Base-by-base conservation (phyloP, 805 yeast species). In the Teunomyces tritomae region DNA sequence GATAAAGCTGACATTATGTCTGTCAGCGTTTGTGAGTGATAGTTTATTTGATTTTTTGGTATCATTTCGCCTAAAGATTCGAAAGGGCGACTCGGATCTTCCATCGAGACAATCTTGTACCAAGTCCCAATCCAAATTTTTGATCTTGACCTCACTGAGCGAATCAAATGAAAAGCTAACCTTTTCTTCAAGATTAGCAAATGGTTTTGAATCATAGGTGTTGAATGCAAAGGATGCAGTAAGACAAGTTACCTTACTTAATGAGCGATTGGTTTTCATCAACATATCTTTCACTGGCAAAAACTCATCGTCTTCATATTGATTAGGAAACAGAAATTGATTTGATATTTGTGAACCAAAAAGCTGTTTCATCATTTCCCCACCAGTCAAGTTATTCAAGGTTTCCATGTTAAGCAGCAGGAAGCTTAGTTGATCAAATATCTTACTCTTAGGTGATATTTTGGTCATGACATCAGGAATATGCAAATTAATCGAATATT, bases 381-480 rank as follows among this genome's bases (percentile, higher is more conserved):
- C 44, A 43, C 53, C 47, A 8, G 49, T 26, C 9, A 56, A 40
- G 6, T 49, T 49, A 11, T 36, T 17, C 8, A 55, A 28, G 3
- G 55, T 43, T 32, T 45, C 37, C 56, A 54, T 30, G 39, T 27
- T 16, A 44, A 26, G 16, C 39, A 55, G 36, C 17, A 43, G 37
- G 30, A 52, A 40, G 17, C 35, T 46, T 28, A 50, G 30, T 26
- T n/a, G 30, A 16, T 28, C 47, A 44, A 64, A 61, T 2, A 59
- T 30, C 4, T 49, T 44, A 20, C 63, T 55, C 17, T 51, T 54
- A 1, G 78, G 78, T 2, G 62, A 16, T 4, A 74, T 30, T 42
- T 56, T 64, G 1, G 75, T 57, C 8, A 67, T 67, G 4, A 72
- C 45, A 53, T 76, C 80, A 3, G 78, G 76, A 7, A 76, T 52